Conservation (phyloP, 176 grass and related monocot genomes). For the Bothriochloa decipiens region DNA sequence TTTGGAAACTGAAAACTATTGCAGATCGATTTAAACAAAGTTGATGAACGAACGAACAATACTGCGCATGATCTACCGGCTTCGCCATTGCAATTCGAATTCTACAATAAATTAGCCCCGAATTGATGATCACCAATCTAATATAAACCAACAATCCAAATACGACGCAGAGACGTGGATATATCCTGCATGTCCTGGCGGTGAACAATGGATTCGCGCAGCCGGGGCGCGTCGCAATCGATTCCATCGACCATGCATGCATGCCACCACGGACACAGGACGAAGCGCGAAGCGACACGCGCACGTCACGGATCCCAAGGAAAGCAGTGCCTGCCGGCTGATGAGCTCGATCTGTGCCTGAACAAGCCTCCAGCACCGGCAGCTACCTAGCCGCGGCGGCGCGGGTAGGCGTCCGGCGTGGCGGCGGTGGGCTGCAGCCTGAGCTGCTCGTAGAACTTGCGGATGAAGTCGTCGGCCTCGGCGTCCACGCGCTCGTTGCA, state of each 20-base stretch:
- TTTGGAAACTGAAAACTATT: neutral
- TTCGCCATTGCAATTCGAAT: neutral
- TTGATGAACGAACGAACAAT: neutral
- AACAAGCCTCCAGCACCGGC: neutral
- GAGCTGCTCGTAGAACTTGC: slow-evolving; percentile 86
- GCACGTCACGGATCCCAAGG: neutral
- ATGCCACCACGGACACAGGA: neutral
- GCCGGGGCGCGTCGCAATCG: neutral
- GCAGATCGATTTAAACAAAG: neutral
- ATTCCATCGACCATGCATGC: neutral
- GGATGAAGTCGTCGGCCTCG: slow-evolving; percentile 88
- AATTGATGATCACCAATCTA: neutral
- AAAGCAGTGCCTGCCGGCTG: neutral
- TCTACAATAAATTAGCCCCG: neutral
- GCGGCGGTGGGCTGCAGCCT: slow-evolving; percentile 63
- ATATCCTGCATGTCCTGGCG: neutral
- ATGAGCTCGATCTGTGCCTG: neutral
- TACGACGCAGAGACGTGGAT: neutral
- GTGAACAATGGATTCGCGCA: slow-evolving; percentile 8
- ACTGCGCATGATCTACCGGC: neutral
- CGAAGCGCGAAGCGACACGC: neutral
- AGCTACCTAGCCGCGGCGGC: neutral
- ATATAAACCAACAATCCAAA: neutral
- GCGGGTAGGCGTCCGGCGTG: slow-evolving; percentile 38
- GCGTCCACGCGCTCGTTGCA: slow-evolving; percentile 58